Percentiles rank a stretch among this genome's conserved stretches.
phyloP scores from a whole-genome alignment of 2,329 filamentous ascomycete genomes.

The Lachnellula willkommii region DNA sequence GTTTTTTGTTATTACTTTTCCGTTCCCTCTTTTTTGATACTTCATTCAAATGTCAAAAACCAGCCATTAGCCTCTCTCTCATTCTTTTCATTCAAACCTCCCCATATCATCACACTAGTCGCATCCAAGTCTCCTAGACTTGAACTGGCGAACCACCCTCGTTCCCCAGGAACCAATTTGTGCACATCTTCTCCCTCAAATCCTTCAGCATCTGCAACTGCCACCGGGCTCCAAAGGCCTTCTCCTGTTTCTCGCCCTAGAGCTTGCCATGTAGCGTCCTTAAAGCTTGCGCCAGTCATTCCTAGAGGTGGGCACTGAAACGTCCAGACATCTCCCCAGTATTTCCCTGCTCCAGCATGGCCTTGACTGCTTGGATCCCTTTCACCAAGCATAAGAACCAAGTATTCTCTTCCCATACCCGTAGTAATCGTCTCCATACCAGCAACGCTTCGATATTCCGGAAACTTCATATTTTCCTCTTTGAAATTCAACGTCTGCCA shows the following conservation, averaged over 20 bases:
- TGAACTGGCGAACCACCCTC: slow-evolving; percentile 55
- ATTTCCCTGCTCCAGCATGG: slow-evolving; percentile 47
- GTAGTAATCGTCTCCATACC: slow-evolving; percentile 51
- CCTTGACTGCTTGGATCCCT: slow-evolving; percentile 43
- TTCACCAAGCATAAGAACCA: slow-evolving; percentile 59
- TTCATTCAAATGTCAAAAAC: slow-evolving; percentile 51
- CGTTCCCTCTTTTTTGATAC: no score
- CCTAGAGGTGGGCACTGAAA: slow-evolving; percentile 55
- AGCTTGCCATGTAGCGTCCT: slow-evolving; percentile 49
- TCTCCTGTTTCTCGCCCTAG: slow-evolving; percentile 51
- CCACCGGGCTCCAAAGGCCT: slow-evolving; percentile 53
- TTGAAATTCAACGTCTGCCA: slow-evolving; percentile 50
- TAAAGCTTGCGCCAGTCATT: slow-evolving; percentile 50
- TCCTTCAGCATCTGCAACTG: slow-evolving; percentile 41
- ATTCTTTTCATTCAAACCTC: slow-evolving; percentile 50
- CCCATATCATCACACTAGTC: slow-evolving; percentile 55
- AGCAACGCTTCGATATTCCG: slow-evolving; percentile 48
- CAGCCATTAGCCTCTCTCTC: slow-evolving; percentile 55
- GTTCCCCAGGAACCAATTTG: slow-evolving; percentile 43
- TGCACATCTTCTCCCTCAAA: slow-evolving; percentile 41
- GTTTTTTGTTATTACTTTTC: no score
- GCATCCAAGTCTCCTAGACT: slow-evolving; percentile 55
- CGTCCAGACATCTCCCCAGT: slow-evolving; percentile 57
- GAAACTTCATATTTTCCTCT: slow-evolving; percentile 42
- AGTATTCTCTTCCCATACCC: slow-evolving; percentile 56